Evolutionary conservation across 768 basidiomycete species (phyloP).

Genomic region (Polyporus arcularius): DNA sequence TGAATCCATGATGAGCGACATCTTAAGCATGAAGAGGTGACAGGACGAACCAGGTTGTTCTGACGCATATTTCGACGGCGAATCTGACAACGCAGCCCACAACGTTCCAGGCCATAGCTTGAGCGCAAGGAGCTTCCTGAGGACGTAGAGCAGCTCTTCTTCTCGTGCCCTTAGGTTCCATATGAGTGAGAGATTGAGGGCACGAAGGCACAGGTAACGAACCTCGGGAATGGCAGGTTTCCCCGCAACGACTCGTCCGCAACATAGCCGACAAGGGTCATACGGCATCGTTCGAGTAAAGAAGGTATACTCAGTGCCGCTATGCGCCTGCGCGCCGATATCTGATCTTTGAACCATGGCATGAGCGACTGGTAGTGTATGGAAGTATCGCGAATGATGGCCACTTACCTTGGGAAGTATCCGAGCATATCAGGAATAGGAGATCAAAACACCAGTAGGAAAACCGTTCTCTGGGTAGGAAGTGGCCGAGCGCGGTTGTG

Average conservation of each 20-base stretch:
- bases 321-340: conserved; percentile 60
- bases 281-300: conserved; percentile 75
- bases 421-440: conserved; percentile 77
- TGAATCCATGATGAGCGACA: conserved; percentile 17
- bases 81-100: conserved; percentile 73
- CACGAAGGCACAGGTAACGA: conserved; percentile 8
- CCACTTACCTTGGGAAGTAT: conserved; percentile 56
- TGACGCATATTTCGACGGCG: conserved; percentile 54
- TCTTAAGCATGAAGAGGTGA: not conserved
- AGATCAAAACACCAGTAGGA: conserved; percentile 93
- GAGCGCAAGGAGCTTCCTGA: conserved; percentile 73
- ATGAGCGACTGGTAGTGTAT: not conserved
- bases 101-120: conserved; percentile 75
- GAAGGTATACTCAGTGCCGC: conserved; percentile 73
- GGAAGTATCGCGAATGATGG: not conserved
- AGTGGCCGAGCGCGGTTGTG: conserved; percentile 56
- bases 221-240: conserved; percentile 87
- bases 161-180: conserved; percentile 64
- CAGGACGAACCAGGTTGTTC: conserved; percentile 57
- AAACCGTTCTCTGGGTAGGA: conserved; percentile 79
- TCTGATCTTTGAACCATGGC: conserved; percentile 49
- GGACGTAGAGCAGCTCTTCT: conserved; percentile 84
- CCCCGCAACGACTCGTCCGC: conserved; percentile 88
- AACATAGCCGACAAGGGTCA: conserved; percentile 68
- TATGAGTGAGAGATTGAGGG: not conserved